phyloP scores from a whole-genome alignment of 176 grass and related monocot genomes.

The Poa pratensis region DNA sequence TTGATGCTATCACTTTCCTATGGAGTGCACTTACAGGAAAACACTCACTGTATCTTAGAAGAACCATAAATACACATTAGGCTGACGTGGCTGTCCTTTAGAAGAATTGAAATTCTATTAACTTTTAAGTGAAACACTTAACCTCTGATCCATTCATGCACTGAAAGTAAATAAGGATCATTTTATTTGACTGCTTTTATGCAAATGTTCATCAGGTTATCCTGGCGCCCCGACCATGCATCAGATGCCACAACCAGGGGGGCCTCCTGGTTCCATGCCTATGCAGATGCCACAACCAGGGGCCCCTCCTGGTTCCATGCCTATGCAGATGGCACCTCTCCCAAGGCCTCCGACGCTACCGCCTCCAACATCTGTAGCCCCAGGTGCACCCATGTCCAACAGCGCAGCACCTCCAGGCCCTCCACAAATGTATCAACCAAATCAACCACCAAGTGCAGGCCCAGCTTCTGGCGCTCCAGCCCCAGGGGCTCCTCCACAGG shows the following conservation, averaged over 20 bases:
- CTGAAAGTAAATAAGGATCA: background rate
- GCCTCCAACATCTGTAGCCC: slow-evolving; percentile 60
- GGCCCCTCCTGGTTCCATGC: slow-evolving; percentile 50
- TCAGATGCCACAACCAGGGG: slow-evolving; percentile 4
- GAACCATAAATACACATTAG: background rate
- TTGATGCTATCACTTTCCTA: background rate
- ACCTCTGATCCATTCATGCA: slow-evolving; percentile 16
- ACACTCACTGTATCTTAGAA: background rate
- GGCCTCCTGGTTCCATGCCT: slow-evolving; percentile 52
- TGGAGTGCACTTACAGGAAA: background rate
- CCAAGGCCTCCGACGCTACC: slow-evolving; percentile 62
- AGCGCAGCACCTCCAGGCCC: slow-evolving; percentile 42
- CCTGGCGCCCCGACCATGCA: slow-evolving; percentile 37
- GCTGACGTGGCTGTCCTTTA: background rate
- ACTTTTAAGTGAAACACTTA: background rate
- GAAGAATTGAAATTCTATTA: background rate
- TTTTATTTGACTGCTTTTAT: slow-evolving; percentile 1
- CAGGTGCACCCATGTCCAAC: slow-evolving; percentile 40
- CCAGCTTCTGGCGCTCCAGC: slow-evolving; percentile 48
- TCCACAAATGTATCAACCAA: slow-evolving; percentile 57
- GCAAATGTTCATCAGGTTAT: slow-evolving; percentile 56
- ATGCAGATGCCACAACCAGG: slow-evolving; percentile 28
- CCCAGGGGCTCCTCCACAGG: slow-evolving; percentile 41
- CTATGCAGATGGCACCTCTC: slow-evolving; percentile 59
- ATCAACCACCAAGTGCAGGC: slow-evolving; percentile 46